phyloP scores from a whole-genome alignment of 257 asterid genomes.

The Vinca minor region DNA sequence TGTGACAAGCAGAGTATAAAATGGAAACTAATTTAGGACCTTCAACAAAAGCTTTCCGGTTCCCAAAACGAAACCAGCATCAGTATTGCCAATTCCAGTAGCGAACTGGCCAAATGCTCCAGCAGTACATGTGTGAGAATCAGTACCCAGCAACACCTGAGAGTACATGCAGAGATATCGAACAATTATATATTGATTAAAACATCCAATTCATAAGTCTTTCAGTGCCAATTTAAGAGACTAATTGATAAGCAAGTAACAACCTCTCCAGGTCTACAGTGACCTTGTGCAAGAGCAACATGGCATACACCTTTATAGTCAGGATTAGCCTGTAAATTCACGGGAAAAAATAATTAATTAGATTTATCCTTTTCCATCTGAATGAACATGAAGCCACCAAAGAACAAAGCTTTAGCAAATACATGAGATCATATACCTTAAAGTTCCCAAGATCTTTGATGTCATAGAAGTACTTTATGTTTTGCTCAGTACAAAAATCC shows the following conservation, averaged over 20 bases:
- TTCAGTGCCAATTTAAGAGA: neutral
- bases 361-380: constrained; percentile 5
- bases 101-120: constrained; percentile 99
- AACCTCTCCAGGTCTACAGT: constrained; percentile 98
- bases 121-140: constrained; percentile 92
- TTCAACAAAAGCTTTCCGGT: constrained; percentile 94
- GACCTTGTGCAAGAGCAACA: constrained; percentile 96
- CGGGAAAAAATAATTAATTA: constrained; percentile 1
- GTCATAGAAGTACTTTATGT: constrained; percentile 87
- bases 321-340: constrained; percentile 71
- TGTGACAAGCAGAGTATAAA: no score
- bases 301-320: constrained; percentile 99
- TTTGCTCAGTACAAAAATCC: constrained; percentile 83
- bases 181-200: neutral
- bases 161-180: constrained; percentile 11
- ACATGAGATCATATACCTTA: constrained; percentile 38
- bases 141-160: constrained; percentile 87
- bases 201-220: neutral
- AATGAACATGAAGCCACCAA: neutral
- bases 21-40: constrained; percentile 29
- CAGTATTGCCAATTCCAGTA: constrained; percentile 91
- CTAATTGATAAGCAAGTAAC: neutral
- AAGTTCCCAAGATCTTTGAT: constrained; percentile 84
- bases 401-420: constrained; percentile 7
- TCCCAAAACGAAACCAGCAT: constrained; percentile 92